Conservation (phyloP, 306 rosid genomes). For the Acacia acuminata region DNA sequence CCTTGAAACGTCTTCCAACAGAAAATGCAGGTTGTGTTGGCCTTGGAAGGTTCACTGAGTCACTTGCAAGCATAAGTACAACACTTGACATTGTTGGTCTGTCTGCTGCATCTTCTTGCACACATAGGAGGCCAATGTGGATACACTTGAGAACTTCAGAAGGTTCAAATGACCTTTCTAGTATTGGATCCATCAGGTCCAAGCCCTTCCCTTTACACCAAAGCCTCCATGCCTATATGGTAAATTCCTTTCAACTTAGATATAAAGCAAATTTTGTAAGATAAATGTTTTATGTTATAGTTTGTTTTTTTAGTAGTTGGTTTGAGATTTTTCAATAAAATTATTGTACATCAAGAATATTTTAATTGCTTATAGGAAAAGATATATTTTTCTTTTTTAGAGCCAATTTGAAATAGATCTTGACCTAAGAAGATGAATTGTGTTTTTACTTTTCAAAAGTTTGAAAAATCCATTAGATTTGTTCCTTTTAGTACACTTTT, state of each 20-base stretch:
- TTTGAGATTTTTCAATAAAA: background rate
- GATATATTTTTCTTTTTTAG: background rate
- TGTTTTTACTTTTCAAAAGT: background rate
- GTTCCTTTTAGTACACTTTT: background rate
- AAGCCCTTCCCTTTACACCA: background rate
- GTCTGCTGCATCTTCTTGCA: constrained; percentile 16
- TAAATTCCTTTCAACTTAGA: background rate
- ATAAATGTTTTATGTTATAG: background rate
- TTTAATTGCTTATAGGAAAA: background rate
- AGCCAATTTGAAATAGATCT: background rate
- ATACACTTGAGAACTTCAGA: constrained; percentile 1
- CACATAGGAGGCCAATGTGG: constrained; percentile 8
- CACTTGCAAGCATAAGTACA: constrained; percentile 16
- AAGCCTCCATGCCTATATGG: constrained; percentile 6
- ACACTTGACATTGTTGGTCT: constrained; percentile 17
- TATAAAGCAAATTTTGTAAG: background rate
- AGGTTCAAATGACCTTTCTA: background rate
- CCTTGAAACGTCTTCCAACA: background rate
- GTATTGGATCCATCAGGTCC: constrained; percentile 3
- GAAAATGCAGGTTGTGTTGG: constrained; percentile 21
- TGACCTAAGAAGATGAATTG: background rate
- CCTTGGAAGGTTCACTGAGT: background rate
- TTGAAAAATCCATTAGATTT: background rate
- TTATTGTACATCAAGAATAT: background rate
- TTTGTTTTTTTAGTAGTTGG: background rate